phyloP scores from a whole-genome alignment of 805 yeast genomes.

The Kluyveromyces lactis region DNA sequence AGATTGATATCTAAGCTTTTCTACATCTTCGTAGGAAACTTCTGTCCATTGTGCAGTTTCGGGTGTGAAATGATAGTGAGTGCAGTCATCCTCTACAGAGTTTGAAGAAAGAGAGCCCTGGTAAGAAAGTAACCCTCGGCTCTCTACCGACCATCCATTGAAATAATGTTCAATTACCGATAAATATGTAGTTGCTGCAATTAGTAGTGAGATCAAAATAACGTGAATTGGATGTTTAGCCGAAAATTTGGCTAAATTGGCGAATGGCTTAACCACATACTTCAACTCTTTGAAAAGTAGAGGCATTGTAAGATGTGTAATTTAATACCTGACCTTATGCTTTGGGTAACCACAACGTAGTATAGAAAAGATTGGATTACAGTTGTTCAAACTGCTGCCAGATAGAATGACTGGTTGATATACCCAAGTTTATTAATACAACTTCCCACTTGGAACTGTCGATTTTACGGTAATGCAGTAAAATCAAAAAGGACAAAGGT shows the following conservation, averaged over 20 bases:
- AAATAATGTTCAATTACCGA: slow-evolving; percentile 63
- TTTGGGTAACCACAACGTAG: too few relatives aligned
- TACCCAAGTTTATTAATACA: too few relatives aligned
- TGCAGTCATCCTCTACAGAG: slow-evolving; percentile 19
- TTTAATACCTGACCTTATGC: too few relatives aligned
- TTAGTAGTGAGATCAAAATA: slow-evolving; percentile 57
- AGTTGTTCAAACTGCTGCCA: background rate
- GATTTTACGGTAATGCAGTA: too few relatives aligned
- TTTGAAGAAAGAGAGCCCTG: slow-evolving; percentile 12
- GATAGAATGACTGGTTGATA: too few relatives aligned
- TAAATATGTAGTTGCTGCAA: slow-evolving; percentile 76
- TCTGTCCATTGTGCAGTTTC: slow-evolving; percentile 15
- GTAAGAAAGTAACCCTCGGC: slow-evolving; percentile 9
- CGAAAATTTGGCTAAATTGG: slow-evolving; percentile 43
- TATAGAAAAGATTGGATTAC: too few relatives aligned
- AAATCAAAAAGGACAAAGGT: too few relatives aligned
- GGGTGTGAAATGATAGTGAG: slow-evolving; percentile 19
- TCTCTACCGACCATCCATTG: slow-evolving; percentile 31
- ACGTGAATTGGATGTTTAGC: slow-evolving; percentile 85
- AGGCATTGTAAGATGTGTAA: slow-evolving; percentile 13
- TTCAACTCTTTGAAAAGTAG: slow-evolving; percentile 26
- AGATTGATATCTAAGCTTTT: slow-evolving; percentile 4
- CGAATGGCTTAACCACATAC: slow-evolving; percentile 32
- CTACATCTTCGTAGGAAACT: slow-evolving; percentile 15
- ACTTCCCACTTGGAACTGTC: too few relatives aligned